A percentile compares a stretch with the other conserved stretches of the same genome.
phyloP scores from a whole-genome alignment of 305 asterid genomes.

The Fraxinus platypoda region DNA sequence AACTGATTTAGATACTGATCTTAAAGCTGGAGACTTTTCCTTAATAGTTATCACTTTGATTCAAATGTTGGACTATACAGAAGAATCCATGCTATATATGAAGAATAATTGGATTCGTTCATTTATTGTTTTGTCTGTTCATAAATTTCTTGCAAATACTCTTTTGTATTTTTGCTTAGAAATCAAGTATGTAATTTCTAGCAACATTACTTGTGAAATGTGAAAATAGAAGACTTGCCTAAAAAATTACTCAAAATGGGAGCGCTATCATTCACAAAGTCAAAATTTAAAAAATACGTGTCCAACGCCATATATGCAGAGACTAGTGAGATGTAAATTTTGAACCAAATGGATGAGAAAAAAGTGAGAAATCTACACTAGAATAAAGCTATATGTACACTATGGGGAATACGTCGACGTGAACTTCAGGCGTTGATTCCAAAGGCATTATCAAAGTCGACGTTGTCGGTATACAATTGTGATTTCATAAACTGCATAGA shows the following conservation, averaged over 20 bases:
- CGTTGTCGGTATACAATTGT: neutral
- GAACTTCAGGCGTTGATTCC: neutral
- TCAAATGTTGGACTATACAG: neutral
- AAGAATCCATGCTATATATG: neutral
- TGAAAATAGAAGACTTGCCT: neutral
- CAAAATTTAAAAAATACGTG: neutral
- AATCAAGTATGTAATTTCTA: neutral
- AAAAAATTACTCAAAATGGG: too few relatives aligned
- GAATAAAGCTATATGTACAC: too few relatives aligned
- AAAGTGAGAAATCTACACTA: neutral
- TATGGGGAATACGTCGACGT: neutral
- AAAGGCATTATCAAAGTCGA: neutral
- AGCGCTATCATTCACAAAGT: neutral
- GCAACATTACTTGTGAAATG: neutral
- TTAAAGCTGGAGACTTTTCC: neutral
- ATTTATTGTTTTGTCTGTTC: conserved; percentile 6
- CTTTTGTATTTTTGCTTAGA: neutral
- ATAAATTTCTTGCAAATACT: neutral
- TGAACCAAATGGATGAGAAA: neutral
- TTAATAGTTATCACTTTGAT: neutral
- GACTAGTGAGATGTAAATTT: neutral
- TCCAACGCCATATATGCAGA: neutral
- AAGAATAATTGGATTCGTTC: conserved; percentile 2
- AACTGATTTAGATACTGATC: neutral
- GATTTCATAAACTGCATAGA: neutral